These are phyloP conservation scores for Blepharisma stoltei DNA, from an alignment of 73 alveolate genomes.

Conservation along the genomic window DNA sequence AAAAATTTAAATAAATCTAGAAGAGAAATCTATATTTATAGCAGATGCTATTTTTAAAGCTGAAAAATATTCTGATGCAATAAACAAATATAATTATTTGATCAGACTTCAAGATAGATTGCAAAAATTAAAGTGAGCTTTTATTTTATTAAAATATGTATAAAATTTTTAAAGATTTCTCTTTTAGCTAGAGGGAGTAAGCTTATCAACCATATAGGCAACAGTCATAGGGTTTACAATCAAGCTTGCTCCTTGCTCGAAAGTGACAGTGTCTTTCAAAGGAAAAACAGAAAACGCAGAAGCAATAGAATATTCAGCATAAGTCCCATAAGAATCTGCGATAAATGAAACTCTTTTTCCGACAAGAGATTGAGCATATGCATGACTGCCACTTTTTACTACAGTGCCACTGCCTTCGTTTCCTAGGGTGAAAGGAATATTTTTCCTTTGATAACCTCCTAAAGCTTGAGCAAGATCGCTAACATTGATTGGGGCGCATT, in stretches of 20 bases:
- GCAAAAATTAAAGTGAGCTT: too few species aligned
- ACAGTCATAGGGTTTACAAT: constrained; percentile 78
- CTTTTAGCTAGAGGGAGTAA: too few species aligned
- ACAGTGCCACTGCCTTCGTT: constrained; percentile 82
- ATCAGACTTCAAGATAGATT: too few species aligned
- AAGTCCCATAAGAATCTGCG: constrained; percentile 49
- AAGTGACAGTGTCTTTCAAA: constrained; percentile 43
- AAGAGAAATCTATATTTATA: too few species aligned
- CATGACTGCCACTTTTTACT: constrained; percentile 71
- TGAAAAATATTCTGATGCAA: too few species aligned
- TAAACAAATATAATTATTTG: too few species aligned
- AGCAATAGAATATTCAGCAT: constrained; percentile 68
- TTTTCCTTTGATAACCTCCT: constrained; percentile 45
- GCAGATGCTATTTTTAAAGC: too few species aligned
- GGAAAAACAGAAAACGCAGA: constrained; percentile 60
- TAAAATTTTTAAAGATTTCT: too few species aligned
- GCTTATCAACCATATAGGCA: constrained; percentile 51
- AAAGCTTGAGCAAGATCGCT: constrained; percentile 46
- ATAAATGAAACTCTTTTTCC: constrained; percentile 73
- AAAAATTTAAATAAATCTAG: too few species aligned
- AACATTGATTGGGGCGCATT: constrained; percentile 73
- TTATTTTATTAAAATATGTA: too few species aligned
- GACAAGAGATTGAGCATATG: constrained; percentile 50
- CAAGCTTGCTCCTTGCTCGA: constrained; percentile 59
- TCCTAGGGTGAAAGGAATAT: constrained; percentile 69